A percentile compares a stretch with the other conserved stretches of the same genome.
Conservation (phyloP, 805 yeast species). For the Brettanomyces bruxellensis region DNA sequence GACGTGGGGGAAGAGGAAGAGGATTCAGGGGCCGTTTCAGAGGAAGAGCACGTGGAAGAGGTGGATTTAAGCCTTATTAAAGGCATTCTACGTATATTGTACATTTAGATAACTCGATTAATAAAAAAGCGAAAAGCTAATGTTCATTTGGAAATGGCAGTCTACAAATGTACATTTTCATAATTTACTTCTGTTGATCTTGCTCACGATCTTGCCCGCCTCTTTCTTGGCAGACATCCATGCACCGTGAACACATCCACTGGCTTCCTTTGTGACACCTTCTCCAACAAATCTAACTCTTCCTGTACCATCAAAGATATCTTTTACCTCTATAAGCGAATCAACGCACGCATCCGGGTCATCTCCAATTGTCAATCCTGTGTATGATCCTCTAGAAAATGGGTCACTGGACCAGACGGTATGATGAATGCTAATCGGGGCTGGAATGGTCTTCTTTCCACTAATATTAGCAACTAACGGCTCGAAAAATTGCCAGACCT, state of each 20-base stretch:
- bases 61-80: constrained; percentile 26
- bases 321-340: constrained; percentile 30
- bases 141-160: not conserved
- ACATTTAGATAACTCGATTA: too few species aligned
- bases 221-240: constrained; percentile 42
- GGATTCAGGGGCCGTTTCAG: constrained; percentile 19
- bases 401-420: constrained; percentile 47
- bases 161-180: constrained; percentile 4
- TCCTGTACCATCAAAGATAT: constrained; percentile 29
- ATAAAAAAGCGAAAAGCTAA: too few species aligned
- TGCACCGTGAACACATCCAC: constrained; percentile 55
- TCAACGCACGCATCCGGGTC: constrained; percentile 23
- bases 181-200: constrained; percentile 17
- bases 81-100: too few species aligned
- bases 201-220: constrained; percentile 23
- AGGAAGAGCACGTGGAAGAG: constrained; percentile 23
- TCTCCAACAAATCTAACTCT: constrained; percentile 50
- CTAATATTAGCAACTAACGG: constrained; percentile 30
- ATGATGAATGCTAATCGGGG: constrained; percentile 18
- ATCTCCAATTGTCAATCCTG: constrained; percentile 24
- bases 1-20: constrained; percentile 17
- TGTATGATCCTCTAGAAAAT: constrained; percentile 38
- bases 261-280: constrained; percentile 41
- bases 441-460: constrained; percentile 12
- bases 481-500: constrained; percentile 37